Conservation (phyloP, 306 rosid genomes). For the Calophaca sinica region DNA sequence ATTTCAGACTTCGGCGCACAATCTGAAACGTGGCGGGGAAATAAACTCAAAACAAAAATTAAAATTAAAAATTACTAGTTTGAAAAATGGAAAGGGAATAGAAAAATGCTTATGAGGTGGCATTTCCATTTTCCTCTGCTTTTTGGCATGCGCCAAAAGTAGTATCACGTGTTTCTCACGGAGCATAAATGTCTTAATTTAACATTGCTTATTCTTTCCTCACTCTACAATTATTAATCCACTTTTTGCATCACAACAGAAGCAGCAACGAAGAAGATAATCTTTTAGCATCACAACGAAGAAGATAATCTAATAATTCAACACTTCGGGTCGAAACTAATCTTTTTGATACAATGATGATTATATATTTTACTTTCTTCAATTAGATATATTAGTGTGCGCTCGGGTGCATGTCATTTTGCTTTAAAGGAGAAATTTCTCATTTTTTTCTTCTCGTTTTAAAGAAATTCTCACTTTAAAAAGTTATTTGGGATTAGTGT, state of each 20-base stretch:
- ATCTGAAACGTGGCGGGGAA: not conserved
- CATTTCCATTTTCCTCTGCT: constrained; percentile 46
- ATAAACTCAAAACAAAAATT: not conserved
- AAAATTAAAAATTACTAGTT: not conserved
- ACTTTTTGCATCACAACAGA: constrained; percentile 17
- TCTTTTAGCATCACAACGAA: constrained; percentile 26
- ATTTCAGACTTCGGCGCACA: constrained; percentile 30
- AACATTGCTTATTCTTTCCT: constrained; percentile 5
- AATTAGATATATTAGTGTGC: not conserved
- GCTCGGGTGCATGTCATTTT: constrained; percentile 23
- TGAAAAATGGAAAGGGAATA: not conserved
- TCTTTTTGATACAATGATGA: constrained; percentile 64
- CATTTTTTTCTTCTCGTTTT: not conserved
- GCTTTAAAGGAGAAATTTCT: constrained; percentile 6
- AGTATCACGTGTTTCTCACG: constrained; percentile 58
- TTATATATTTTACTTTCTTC: constrained; percentile 38
- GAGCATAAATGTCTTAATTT: not conserved
- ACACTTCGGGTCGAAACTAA: constrained; percentile 53
- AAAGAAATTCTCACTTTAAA: not conserved
- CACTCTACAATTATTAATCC: constrained; percentile 24
- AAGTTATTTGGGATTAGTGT: not conserved
- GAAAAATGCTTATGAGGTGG: constrained; percentile 3
- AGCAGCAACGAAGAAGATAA: constrained; percentile 21
- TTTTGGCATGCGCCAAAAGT: constrained; percentile 77
- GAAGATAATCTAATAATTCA: constrained; percentile 35